Conservation (phyloP, 2,329 filamentous ascomycete genomes). For the Alternaria tenuissima region DNA sequence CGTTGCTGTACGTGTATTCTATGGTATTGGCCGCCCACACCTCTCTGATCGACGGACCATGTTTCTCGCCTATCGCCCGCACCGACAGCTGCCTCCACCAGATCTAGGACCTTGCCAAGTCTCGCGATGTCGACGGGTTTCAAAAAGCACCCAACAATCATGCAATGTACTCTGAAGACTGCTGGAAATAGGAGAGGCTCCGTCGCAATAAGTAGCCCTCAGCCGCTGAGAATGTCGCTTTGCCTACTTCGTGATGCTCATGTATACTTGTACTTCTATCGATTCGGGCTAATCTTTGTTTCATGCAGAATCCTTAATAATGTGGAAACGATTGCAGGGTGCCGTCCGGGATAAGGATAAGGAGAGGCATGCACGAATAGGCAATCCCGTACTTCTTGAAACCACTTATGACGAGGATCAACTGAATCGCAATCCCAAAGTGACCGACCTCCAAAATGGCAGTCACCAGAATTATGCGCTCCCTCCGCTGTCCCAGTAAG, state of each 20-base stretch:
- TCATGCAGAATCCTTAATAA: conserved; percentile 35
- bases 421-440: conserved; percentile 49
- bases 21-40: background rate
- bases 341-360: conserved; percentile 54
- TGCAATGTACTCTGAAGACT: background rate
- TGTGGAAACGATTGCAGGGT: conserved; percentile 65
- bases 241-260: conserved; percentile 13
- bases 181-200: background rate
- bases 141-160: background rate
- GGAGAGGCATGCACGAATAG: conserved; percentile 52
- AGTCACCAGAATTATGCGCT: conserved; percentile 38
- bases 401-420: conserved; percentile 57
- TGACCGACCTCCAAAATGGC: conserved; percentile 40
- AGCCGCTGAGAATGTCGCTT: background rate
- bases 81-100: background rate
- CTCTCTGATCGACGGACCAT: conserved; percentile 10
- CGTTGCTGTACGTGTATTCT: background rate
- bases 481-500: conserved; percentile 33
- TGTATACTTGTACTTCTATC: conserved; percentile 11
- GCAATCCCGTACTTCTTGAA: conserved; percentile 56
- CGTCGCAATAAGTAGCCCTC: background rate
- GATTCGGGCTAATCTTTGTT: conserved; percentile 36
- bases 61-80: conserved; percentile 11
- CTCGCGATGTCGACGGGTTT: conserved; percentile 2
- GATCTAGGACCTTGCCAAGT: conserved; percentile 4